Evolutionary conservation across 1,284 basidiomycete species (phyloP), one percentile per base, ranked within the genome.

Genomic region (Rhodofomes roseus): DNA sequence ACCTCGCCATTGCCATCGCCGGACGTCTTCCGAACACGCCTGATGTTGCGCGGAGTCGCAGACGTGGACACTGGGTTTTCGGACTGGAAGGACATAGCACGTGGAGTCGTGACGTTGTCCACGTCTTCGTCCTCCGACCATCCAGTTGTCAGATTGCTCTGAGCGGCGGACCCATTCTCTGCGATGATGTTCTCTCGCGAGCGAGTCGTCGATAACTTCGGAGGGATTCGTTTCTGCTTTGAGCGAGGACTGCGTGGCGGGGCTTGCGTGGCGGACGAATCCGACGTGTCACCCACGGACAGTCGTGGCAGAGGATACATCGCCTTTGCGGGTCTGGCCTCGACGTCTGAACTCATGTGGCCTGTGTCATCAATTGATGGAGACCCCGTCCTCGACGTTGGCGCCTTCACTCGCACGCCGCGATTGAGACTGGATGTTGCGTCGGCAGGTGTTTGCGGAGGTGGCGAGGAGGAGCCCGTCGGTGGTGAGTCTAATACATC

Each of bases 41-140:
- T 71, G 20, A 76, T 68, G 4, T 79, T 74, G 29, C 68, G 69
- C 39, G 71, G 74, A 16, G 72, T 74, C n/a, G 62, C 68, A 20
- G 72, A n/a, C 69, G 63, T 36, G 29, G 68, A 66, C n/a, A 60
- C 59, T 31, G 62, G 69, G 6, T 71, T 69, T 14, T 66, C 60
- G 57, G 66, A 65, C 39, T 79, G 77, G 65, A 88, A 87, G 12
- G 68, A 76, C 18, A 76, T 68, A 34, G 81, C 82, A 56, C 75
- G 82, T 2, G 88, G 89, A 8, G 88, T 90, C 51, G 75, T 74
- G 14, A 75, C 65, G 48, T 69, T 51, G 27, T 88, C 85, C 36
- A 73, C 71, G 9, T 84, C 84, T n/a, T 80, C 71, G 9, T 84
- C 84, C 16, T 80, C 79, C 39, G 79, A 76, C 76, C 79, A 82